These are phyloP conservation scores for Candida alai DNA, from an alignment of 805 yeast species.

Conservation along the genomic window DNA sequence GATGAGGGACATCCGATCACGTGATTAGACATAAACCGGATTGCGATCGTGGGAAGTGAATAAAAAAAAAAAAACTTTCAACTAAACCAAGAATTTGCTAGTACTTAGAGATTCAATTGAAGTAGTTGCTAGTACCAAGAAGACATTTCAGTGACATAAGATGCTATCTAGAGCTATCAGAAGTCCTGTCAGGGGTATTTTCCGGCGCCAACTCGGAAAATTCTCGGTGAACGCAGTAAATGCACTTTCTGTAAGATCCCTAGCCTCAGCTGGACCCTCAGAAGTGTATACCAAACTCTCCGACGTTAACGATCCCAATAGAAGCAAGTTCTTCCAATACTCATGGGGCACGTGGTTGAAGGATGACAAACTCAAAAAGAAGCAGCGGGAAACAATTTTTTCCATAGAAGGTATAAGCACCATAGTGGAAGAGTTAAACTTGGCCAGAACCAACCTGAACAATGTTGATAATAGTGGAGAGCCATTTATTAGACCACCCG, in stretches of 20 bases:
- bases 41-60: too few species aligned
- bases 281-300: conserved; percentile 52
- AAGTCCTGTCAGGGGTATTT: too few species aligned
- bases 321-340: conserved; percentile 76
- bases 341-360: conserved; percentile 95
- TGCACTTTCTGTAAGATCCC: neutral
- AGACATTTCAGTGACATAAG: too few species aligned
- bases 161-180: too few species aligned
- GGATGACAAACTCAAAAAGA: conserved; percentile 71
- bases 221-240: too few species aligned
- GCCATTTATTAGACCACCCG: conserved; percentile 21
- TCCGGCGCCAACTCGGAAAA: too few species aligned
- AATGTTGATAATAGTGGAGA: conserved; percentile 18
- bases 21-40: too few species aligned
- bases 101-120: too few species aligned
- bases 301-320: conserved; percentile 62
- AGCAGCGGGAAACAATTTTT: conserved; percentile 73
- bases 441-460: conserved; percentile 20
- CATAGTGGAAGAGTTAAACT: conserved; percentile 45
- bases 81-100: too few species aligned
- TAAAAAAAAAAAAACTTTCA: too few species aligned
- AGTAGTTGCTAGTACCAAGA: too few species aligned
- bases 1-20: too few species aligned
- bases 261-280: conserved; percentile 20
- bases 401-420: conserved; percentile 72